A percentile compares a stretch with the other conserved stretches of the same genome.
Conservation (phyloP, 495 filamentous ascomycete species). For the Immersiella caudata region DNA sequence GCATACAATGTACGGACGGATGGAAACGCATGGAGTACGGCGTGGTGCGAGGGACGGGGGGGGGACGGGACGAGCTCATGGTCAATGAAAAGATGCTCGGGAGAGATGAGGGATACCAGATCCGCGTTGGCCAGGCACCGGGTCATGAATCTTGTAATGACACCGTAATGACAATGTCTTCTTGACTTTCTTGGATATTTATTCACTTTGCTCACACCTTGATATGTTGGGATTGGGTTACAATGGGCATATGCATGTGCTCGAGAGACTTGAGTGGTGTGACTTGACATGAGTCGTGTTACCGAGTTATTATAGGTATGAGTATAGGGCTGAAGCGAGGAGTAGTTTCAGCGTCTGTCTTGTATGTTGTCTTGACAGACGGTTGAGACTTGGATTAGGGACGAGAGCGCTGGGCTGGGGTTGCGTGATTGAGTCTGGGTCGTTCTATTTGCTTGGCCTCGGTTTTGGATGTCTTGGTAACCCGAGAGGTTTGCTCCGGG, state of each 20-base stretch:
- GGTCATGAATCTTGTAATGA: slow-evolving; percentile 19
- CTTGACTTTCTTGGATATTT: slow-evolving; percentile 14
- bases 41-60: background rate
- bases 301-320: too few relatives aligned
- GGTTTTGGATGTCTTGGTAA: background rate
- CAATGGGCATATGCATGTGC: background rate
- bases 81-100: slow-evolving; percentile 1
- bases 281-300: background rate
- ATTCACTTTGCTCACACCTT: background rate
- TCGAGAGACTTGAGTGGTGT: background rate
- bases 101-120: slow-evolving; percentile 1
- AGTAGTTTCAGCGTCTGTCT: too few relatives aligned
- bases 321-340: too few relatives aligned
- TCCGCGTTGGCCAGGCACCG: slow-evolving; percentile 2
- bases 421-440: background rate
- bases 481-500: background rate
- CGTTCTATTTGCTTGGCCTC: background rate
- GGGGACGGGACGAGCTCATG: background rate
- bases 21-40: background rate
- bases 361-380: too few relatives aligned
- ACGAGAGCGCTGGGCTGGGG: background rate
- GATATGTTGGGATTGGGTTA: background rate
- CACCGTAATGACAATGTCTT: slow-evolving; percentile 14
- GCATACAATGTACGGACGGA: background rate
- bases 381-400: background rate